A percentile compares a stretch with the other conserved stretches of the same genome.
phyloP scores from a whole-genome alignment of 2,329 filamentous ascomycete species.

The Bipolaris sorokiniana region DNA sequence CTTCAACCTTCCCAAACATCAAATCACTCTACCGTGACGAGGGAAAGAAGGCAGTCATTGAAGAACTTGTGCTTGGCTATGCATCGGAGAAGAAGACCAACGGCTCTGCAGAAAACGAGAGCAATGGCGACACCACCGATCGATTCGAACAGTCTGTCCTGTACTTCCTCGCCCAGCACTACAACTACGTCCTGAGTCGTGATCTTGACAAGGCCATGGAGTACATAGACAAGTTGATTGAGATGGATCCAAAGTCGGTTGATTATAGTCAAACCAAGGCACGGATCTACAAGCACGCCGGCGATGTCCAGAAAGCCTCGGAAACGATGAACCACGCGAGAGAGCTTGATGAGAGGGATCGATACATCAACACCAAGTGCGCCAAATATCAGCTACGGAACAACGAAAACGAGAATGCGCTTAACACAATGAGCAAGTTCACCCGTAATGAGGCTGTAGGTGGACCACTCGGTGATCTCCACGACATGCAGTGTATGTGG shows the following conservation, averaged over 20 bases:
- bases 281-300: conserved; percentile 89
- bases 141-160: conserved; percentile 78
- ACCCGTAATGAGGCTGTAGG: conserved; percentile 88
- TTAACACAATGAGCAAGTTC: conserved; percentile 91
- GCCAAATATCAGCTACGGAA: conserved; percentile 96
- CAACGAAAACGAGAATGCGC: conserved; percentile 82
- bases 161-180: conserved; percentile 96
- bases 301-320: conserved; percentile 78
- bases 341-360: conserved; percentile 83
- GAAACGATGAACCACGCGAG: conserved; percentile 89
- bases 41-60: conserved; percentile 77
- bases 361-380: conserved; percentile 98
- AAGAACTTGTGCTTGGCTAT: conserved; percentile 79
- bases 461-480: conserved; percentile 85
- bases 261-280: conserved; percentile 97
- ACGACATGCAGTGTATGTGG: conserved; percentile 99
- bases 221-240: conserved; percentile 83
- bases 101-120: conserved; percentile 55
- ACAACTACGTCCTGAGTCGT: conserved; percentile 89
- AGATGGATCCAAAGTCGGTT: conserved; percentile 78
- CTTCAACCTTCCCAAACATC: conserved; percentile 94
- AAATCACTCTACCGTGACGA: conserved; percentile 87
- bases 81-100: conserved; percentile 64
- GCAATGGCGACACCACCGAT: conserved; percentile 60
- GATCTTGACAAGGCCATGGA: conserved; percentile 81